Evolutionary conservation across 139 green algal species (phyloP).

Genomic region (Coelastrella sp.): DNA sequence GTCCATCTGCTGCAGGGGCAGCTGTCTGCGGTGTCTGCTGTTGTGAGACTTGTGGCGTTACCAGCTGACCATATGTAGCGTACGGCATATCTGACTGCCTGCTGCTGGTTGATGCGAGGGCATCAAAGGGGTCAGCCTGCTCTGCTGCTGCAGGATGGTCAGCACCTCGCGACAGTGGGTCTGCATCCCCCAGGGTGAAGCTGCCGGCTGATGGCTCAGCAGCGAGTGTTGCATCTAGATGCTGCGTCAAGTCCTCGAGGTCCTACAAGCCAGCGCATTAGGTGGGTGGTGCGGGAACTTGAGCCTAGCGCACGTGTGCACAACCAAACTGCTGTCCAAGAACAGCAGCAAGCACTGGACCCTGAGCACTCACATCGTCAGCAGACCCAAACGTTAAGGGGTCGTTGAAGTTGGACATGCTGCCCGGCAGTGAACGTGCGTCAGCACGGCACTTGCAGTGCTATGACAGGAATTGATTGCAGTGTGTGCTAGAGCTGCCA

Average conservation of each 20-base stretch:
- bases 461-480: no score
- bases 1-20: neutral
- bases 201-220: neutral
- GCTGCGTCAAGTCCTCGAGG: conserved; percentile 52
- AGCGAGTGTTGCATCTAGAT: conserved; percentile 13
- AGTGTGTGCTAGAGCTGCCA: no score
- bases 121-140: conserved; percentile 1
- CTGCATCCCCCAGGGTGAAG: neutral
- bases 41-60: conserved; percentile 17
- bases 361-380: neutral
- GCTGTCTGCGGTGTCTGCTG: conserved; percentile 10
- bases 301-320: no score
- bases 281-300: no score
- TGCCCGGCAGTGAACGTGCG: no score
- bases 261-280: conserved; percentile 28
- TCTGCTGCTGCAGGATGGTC: conserved; percentile 2
- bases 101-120: neutral
- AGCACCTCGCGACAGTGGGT: neutral
- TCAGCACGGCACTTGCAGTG: no score
- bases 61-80: conserved; percentile 41
- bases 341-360: neutral
- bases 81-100: neutral
- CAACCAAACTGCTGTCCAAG: neutral
- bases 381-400: conserved; percentile 19
- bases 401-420: conserved; percentile 11